Evolutionary conservation across 208 protist species (phyloP), one percentile per base, ranked within the genome.

Genomic region (Leishmania braziliensis): DNA sequence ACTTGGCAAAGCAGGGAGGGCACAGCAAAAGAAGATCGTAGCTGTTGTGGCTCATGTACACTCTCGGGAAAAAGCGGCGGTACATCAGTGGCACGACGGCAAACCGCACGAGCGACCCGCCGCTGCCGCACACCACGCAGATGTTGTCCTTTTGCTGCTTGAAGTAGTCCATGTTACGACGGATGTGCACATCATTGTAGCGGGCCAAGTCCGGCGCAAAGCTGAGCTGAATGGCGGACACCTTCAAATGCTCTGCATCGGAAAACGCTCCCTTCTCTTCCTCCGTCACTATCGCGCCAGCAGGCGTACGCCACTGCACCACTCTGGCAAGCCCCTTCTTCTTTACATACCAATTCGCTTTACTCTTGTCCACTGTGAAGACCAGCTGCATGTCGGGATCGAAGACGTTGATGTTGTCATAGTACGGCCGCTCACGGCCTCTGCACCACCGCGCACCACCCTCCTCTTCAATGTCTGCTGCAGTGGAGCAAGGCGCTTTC

Each of bases 1-100:
- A 79, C 58, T 33, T 78, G 39, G 84, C 82, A 83, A 95, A 95
- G 81, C 88, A 95, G 29, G 18, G 77, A 29, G 87, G 86, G 74
- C 89, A 94, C 48, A 94, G 60, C 43, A 94, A 84, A 65, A 95
- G 81, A 48, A 95, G 66, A 54, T 95, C 91, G 80, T 92, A 95
- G 82, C 88, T 93, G 76, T 95, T 92, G 81, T 95, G 89, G 60
- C 87, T 93, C 89, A 95, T 93, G 83, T 91, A 95, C 53, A 92
- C 88, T 73, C 87, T 92, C 6, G 89, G 89, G 68, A 95, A 95
- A 80, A 91, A 91, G 58, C 89, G 92, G 50, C 91, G 81, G 76
- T 93, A 92, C 82, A 88, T 86, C 65, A 95, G 75, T 12, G 89
- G 89, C 23, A 92, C 88, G 2, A 95, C 87, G 46, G 88, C 87